Conservation (phyloP, 148 eudicot genomes). For the Nyssa sinensis region DNA sequence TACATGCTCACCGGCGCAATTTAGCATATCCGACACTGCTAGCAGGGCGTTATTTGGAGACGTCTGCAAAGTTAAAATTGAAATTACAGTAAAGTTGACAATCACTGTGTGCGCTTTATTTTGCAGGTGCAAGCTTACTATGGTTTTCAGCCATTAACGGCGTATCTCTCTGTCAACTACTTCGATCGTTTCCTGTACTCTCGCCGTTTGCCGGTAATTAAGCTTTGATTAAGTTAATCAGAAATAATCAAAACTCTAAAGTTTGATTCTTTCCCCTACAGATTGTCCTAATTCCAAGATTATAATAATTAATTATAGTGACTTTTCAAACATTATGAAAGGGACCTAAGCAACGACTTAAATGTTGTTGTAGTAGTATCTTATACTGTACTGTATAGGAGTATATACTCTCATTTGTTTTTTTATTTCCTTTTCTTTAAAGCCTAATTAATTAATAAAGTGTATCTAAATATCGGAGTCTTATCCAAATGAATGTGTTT, state of each 20-base stretch:
- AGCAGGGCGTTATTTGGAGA: not conserved
- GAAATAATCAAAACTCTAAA: too few relatives aligned
- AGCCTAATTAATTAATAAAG: too few relatives aligned
- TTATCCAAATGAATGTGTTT: too few relatives aligned
- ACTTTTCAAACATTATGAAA: constrained; percentile 4
- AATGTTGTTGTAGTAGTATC: not conserved
- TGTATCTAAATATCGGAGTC: too few relatives aligned
- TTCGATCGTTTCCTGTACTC: constrained; percentile 72
- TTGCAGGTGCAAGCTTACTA: constrained; percentile 64
- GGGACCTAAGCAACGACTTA: not conserved
- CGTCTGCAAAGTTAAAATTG: not conserved
- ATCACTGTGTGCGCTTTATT: not conserved
- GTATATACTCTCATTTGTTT: too few relatives aligned
- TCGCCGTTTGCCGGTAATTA: constrained; percentile 73
- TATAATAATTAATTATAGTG: not conserved
- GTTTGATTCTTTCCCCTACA: too few relatives aligned
- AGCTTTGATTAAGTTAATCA: not conserved
- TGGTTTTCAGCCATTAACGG: constrained; percentile 81
- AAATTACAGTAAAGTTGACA: not conserved
- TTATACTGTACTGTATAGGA: too few relatives aligned
- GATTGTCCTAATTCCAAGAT: not conserved
- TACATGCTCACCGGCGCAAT: not conserved
- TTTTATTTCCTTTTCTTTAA: too few relatives aligned
- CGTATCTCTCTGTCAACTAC: constrained; percentile 81
- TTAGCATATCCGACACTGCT: not conserved